phyloP scores from a whole-genome alignment of 352 stramenopile genomes.

The Phytophthora pinifolia region DNA sequence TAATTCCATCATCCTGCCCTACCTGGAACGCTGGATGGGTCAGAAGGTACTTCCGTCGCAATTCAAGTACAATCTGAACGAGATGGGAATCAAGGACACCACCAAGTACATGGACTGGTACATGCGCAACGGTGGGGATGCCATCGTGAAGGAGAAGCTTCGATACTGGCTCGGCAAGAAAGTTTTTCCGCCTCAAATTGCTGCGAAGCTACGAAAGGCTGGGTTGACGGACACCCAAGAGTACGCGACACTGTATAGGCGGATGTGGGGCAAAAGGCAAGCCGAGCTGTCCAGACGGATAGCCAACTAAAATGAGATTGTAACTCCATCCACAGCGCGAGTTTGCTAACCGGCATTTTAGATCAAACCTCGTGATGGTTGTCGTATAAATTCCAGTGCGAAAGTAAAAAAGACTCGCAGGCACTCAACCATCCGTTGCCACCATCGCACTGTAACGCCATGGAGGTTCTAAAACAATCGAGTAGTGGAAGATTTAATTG shows the following conservation, averaged over 20 bases:
- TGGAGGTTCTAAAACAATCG: too few species aligned
- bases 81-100: conserved; percentile 5
- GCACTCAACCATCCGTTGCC: too few species aligned
- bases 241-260: neutral
- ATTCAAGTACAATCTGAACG: conserved; percentile 11
- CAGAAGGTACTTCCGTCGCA: conserved; percentile 6
- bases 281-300: neutral
- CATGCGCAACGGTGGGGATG: conserved; percentile 12
- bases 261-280: conserved; percentile 5
- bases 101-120: conserved; percentile 7
- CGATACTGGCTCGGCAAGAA: conserved; percentile 4
- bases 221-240: conserved; percentile 3
- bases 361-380: too few species aligned
- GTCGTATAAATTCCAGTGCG: too few species aligned
- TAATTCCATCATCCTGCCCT: conserved; percentile 8
- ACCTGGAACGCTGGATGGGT: neutral
- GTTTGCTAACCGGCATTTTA: too few species aligned
- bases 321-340: too few species aligned
- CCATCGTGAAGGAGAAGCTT: neutral
- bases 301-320: too few species aligned
- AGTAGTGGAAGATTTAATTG: too few species aligned
- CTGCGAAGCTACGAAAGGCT: conserved; percentile 5
- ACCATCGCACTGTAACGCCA: too few species aligned
- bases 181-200: neutral
- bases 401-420: too few species aligned